Evolutionary conservation across 805 yeast species (phyloP).

Genomic region (Jamesozyma hellenica): DNA sequence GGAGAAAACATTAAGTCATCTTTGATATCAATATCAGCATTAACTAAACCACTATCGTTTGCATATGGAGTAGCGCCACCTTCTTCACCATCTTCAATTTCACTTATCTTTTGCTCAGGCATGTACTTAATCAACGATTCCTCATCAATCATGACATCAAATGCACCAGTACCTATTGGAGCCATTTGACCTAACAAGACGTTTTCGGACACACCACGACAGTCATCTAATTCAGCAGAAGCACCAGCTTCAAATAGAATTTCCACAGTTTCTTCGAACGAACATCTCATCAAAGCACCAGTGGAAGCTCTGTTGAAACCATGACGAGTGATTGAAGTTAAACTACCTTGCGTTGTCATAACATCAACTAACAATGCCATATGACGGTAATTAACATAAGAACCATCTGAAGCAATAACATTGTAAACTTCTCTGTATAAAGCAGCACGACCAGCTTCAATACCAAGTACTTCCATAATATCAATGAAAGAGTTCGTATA

Average conservation of each 20-base stretch:
- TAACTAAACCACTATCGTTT: slow-evolving; percentile 47
- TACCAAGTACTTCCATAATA: slow-evolving; percentile 88
- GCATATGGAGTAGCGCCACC: slow-evolving; percentile 93
- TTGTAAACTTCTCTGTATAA: slow-evolving; percentile 88
- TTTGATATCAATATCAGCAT: slow-evolving; percentile 49
- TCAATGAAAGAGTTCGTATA: slow-evolving; percentile 97
- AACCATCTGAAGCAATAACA: slow-evolving; percentile 99
- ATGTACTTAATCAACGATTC: slow-evolving; percentile 52
- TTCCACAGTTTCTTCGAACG: slow-evolving; percentile 98
- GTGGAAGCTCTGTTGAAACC: slow-evolving; percentile 98
- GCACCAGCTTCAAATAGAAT: slow-evolving; percentile 97
- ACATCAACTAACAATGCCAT: slow-evolving; percentile 96
- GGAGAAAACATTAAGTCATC: slow-evolving; percentile 90
- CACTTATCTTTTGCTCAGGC: slow-evolving; percentile 34
- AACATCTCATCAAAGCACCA: slow-evolving; percentile 98
- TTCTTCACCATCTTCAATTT: slow-evolving; percentile 39
- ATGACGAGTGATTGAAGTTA: slow-evolving; percentile 98
- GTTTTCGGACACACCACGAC: slow-evolving; percentile 97
- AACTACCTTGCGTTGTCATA: slow-evolving; percentile 96
- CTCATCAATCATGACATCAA: slow-evolving; percentile 92
- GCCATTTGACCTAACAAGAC: slow-evolving; percentile 97
- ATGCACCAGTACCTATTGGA: slow-evolving; percentile 96
- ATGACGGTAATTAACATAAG: slow-evolving; percentile 96
- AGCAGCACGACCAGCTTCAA: slow-evolving; percentile 95
- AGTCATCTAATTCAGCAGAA: slow-evolving; percentile 92